Conservation (phyloP, 306 rosid species). For the Abrus pulchellus region DNA sequence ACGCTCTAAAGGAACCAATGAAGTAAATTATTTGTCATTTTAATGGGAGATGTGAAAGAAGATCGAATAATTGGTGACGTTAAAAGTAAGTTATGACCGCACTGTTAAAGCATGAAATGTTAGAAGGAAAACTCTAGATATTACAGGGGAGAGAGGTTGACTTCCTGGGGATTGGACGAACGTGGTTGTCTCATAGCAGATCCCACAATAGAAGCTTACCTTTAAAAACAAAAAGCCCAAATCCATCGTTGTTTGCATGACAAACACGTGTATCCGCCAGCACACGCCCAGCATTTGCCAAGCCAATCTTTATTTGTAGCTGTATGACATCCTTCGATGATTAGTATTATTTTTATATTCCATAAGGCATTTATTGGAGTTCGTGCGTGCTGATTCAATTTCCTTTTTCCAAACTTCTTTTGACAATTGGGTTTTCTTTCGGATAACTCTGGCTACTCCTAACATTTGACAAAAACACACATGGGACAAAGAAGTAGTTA, state of each 20-base stretch:
- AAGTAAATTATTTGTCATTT: too few species aligned
- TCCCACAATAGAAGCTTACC: neutral
- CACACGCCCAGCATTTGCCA: neutral
- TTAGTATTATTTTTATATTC: neutral
- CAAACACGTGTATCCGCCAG: neutral
- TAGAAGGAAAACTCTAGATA: too few species aligned
- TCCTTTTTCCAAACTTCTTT: constrained; percentile 7
- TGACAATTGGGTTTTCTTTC: constrained; percentile 38
- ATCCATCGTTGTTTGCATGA: too few species aligned
- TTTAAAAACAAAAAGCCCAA: too few species aligned
- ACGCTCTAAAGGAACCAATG: too few species aligned
- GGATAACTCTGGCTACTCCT: constrained; percentile 28
- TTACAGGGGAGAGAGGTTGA: neutral
- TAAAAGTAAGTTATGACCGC: too few species aligned
- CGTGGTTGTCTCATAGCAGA: neutral
- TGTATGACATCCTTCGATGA: neutral
- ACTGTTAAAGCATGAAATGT: too few species aligned
- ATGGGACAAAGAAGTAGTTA: constrained; percentile 56
- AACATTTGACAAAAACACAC: constrained; percentile 46
- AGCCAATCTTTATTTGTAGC: neutral
- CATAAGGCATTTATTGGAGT: neutral
- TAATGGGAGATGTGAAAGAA: too few species aligned
- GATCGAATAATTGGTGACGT: too few species aligned
- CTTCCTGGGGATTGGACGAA: neutral
- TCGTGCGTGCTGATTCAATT: constrained; percentile 14